phyloP scores from a whole-genome alignment of 257 asterid genomes.

The Solanum chilense region DNA sequence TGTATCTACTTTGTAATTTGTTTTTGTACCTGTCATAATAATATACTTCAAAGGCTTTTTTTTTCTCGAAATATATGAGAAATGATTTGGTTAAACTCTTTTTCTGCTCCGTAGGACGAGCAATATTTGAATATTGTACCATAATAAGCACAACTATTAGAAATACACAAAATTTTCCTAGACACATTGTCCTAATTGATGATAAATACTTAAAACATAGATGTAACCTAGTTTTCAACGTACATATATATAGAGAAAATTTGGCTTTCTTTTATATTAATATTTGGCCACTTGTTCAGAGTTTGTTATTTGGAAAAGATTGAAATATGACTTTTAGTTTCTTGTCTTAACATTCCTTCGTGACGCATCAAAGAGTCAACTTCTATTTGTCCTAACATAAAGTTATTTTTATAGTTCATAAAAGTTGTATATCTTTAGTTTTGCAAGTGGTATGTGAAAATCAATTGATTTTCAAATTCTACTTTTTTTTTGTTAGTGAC shows the following conservation, averaged over 20 bases:
- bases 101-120: neutral
- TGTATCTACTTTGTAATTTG: neutral
- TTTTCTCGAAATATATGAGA: conserved; percentile 14
- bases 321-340: neutral
- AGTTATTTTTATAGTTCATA: neutral
- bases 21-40: neutral
- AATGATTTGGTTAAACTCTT: conserved; percentile 2
- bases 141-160: conserved; percentile 15
- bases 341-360: neutral
- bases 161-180: conserved; percentile 7
- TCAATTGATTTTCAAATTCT: neutral
- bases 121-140: neutral
- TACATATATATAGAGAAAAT: neutral
- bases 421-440: neutral
- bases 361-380: neutral
- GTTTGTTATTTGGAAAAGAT: neutral
- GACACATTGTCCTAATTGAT: conserved; percentile 8
- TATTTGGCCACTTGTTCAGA: neutral
- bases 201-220: neutral
- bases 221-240: neutral
- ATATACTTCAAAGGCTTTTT: conserved; percentile 1
- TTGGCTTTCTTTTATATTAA: neutral
- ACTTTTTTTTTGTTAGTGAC: neutral
- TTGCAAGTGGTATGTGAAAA: neutral
- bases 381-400: neutral